phyloP scores from a whole-genome alignment of 2,329 filamentous ascomycete species.

The Stachybotrys chlorohalonatus region DNA sequence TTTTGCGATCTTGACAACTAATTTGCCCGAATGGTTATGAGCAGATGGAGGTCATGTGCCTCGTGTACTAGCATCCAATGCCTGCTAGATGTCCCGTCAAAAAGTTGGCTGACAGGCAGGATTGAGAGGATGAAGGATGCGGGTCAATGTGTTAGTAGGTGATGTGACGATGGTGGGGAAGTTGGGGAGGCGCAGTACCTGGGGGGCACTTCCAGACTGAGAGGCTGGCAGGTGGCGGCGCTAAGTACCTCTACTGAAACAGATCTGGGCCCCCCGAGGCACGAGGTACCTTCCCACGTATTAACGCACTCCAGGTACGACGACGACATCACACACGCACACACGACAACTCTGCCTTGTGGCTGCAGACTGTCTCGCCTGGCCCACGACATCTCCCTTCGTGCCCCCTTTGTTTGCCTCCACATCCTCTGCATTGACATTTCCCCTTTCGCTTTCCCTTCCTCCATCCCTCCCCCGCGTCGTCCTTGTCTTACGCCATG shows the following conservation, averaged over 20 bases:
- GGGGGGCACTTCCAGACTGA: no score
- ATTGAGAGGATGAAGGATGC: no score
- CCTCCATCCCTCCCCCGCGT: slow-evolving; percentile 4
- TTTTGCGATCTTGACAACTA: no score
- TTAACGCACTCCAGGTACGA: neutral
- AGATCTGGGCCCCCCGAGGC: neutral
- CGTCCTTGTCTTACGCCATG: slow-evolving; percentile 29
- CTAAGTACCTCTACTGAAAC: neutral
- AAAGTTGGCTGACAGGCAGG: no score
- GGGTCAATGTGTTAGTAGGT: no score
- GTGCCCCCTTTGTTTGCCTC: neutral
- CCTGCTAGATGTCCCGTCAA: no score
- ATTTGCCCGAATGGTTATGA: no score
- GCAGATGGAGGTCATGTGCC: no score
- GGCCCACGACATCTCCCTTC: neutral
- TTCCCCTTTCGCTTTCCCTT: slow-evolving; percentile 1
- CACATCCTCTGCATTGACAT: neutral
- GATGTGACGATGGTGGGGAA: neutral
- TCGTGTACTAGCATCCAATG: no score
- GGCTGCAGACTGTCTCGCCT: neutral
- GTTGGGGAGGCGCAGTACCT: neutral
- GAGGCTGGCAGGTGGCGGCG: neutral
- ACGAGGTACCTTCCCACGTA: neutral
- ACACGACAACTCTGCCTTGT: neutral
- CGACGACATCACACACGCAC: neutral